phyloP scores from a whole-genome alignment of 768 basidiomycete species.

The Polyporus arcularius region DNA sequence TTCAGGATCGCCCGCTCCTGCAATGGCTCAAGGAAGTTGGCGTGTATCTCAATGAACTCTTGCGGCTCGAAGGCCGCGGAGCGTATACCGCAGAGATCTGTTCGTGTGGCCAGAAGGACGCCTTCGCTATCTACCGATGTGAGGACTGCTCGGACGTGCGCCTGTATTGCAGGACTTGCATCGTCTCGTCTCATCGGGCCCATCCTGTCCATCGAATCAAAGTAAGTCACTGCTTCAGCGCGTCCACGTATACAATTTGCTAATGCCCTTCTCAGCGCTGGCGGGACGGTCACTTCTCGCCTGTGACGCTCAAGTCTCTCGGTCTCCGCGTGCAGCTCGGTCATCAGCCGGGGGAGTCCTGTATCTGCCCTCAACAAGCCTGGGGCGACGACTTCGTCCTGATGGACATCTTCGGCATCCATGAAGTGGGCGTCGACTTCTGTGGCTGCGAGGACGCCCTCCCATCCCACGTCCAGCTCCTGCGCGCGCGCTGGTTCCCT shows the following conservation, averaged over 20 bases:
- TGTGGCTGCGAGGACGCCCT: constrained; percentile 24
- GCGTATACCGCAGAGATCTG: neutral
- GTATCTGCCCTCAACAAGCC: constrained; percentile 1
- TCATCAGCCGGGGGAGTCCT: constrained; percentile 17
- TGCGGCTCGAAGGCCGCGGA: constrained; percentile 8
- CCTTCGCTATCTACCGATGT: neutral
- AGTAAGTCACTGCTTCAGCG: constrained; percentile 11
- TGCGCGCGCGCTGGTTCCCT: constrained; percentile 33
- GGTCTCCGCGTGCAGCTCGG: constrained; percentile 31
- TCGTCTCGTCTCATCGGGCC: neutral
- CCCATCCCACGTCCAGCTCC: constrained; percentile 26
- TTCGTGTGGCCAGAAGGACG: neutral
- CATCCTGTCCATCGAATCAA: constrained; percentile 23
- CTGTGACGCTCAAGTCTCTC: constrained; percentile 12
- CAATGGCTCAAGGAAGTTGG: constrained; percentile 1
- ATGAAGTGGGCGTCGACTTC: constrained; percentile 23
- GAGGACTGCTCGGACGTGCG: neutral
- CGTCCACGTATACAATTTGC: neutral
- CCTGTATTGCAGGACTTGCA: neutral
- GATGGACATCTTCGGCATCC: constrained; percentile 29
- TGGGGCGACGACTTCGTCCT: constrained; percentile 18
- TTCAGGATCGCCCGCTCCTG: constrained; percentile 1
- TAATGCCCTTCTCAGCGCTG: neutral
- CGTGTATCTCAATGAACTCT: neutral
- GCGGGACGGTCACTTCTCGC: neutral